phyloP scores from a whole-genome alignment of 257 asterid species.

The Solanum virginianum region DNA sequence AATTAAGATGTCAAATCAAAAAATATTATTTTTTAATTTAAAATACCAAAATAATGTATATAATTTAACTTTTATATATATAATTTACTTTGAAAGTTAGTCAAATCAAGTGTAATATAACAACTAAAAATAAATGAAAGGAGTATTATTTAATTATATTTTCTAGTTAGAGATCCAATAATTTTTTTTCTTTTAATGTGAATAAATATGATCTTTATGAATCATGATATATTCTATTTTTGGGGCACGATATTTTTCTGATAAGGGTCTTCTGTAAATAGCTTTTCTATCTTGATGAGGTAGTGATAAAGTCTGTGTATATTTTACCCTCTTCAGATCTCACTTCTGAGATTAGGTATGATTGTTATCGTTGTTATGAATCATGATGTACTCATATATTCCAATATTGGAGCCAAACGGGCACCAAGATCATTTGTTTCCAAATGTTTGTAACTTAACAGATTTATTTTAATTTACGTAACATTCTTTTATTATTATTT shows the following conservation, averaged over 20 bases:
- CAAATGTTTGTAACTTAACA: not conserved
- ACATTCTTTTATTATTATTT: not conserved
- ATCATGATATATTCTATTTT: not conserved
- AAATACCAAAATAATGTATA: too few relatives aligned
- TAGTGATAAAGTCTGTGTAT: too few relatives aligned
- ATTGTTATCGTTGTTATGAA: not conserved
- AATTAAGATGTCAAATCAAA: not conserved
- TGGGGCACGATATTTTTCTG: too few relatives aligned
- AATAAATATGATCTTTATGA: not conserved
- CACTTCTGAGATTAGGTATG: too few relatives aligned
- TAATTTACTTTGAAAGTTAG: too few relatives aligned
- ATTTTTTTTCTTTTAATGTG: not conserved
- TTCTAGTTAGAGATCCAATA: not conserved
- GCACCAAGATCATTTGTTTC: not conserved
- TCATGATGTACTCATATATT: not conserved
- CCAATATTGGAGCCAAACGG: not conserved
- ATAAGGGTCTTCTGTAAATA: accelerated
- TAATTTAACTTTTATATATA: too few relatives aligned
- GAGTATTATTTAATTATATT: not conserved
- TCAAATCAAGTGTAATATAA: too few relatives aligned
- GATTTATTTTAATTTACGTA: not conserved
- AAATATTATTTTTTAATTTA: too few relatives aligned
- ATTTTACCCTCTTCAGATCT: accelerated
- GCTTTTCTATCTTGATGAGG: too few relatives aligned
- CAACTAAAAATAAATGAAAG: too few relatives aligned